A percentile compares a stretch with the other conserved stretches of the same genome.
Evolutionary conservation across 768 basidiomycete species (phyloP).

Genomic region (Russula abietina): DNA sequence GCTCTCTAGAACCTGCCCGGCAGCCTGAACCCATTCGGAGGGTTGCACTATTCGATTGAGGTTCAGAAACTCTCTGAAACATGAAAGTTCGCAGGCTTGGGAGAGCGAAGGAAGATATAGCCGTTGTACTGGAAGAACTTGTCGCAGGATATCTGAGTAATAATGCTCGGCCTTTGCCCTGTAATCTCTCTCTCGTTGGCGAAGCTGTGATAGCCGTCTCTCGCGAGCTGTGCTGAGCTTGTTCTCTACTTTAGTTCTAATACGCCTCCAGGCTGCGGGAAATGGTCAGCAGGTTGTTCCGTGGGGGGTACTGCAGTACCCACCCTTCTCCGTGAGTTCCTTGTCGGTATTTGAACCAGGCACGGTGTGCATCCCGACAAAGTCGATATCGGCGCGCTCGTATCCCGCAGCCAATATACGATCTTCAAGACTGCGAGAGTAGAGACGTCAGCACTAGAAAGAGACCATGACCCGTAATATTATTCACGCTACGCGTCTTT

Average conservation of each 20-base stretch:
- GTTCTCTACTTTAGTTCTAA: conserved; percentile 10
- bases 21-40: conserved; percentile 9
- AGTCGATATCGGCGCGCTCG: conserved; percentile 9
- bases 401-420: conserved; percentile 13
- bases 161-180: neutral
- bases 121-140: conserved; percentile 18
- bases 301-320: neutral
- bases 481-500: conserved; percentile 15
- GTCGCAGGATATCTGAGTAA: conserved; percentile 9
- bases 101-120: conserved; percentile 14
- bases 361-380: neutral
- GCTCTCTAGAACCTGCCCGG: neutral
- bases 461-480: neutral
- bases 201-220: neutral
- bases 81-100: conserved; percentile 10
- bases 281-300: neutral
- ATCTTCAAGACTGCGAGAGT: neutral
- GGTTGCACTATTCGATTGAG: neutral
- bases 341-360: conserved; percentile 16
- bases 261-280: conserved; percentile 16
- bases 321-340: conserved; percentile 15
- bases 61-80: conserved; percentile 17
- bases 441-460: neutral
- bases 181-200: neutral
- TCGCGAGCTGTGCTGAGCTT: conserved; percentile 5